phyloP scores from a whole-genome alignment of 208 protist species.

The Leishmania gerbilli region DNA sequence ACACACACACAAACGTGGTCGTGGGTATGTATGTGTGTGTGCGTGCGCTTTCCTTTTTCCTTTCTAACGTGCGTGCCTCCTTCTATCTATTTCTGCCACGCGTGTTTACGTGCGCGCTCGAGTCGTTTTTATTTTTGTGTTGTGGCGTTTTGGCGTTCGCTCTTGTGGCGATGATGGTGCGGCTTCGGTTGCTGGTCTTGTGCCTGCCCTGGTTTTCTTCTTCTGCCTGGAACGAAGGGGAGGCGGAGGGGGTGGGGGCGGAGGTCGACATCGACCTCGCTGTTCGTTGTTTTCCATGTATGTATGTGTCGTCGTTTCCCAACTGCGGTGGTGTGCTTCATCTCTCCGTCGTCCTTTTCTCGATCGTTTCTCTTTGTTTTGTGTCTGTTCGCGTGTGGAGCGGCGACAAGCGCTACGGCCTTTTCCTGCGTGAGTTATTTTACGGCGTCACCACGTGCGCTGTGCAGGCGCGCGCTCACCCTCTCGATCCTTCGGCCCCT shows the following conservation, averaged over 20 bases:
- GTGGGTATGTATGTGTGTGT: too few relatives aligned
- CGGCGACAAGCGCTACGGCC: background rate
- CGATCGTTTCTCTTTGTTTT: background rate
- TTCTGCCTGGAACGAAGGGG: background rate
- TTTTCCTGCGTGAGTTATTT: background rate
- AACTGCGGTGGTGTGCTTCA: background rate
- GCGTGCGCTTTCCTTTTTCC: too few relatives aligned
- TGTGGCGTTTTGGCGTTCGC: background rate
- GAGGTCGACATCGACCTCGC: background rate
- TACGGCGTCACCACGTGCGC: background rate
- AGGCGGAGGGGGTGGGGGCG: background rate
- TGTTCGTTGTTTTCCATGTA: background rate
- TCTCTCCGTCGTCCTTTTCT: background rate
- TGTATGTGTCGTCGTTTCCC: background rate
- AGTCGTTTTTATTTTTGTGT: background rate
- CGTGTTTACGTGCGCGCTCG: background rate
- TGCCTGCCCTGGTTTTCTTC: background rate
- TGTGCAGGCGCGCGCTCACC: background rate
- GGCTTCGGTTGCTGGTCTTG: too few relatives aligned
- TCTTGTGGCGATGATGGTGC: background rate
- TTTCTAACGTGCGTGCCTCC: too few relatives aligned
- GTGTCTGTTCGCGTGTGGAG: background rate
- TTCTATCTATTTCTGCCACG: background rate
- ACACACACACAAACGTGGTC: too few relatives aligned
- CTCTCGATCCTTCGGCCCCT: conserved; percentile 2